phyloP scores from a whole-genome alignment of 148 eudicot species.

The Spergularia bocconei region DNA sequence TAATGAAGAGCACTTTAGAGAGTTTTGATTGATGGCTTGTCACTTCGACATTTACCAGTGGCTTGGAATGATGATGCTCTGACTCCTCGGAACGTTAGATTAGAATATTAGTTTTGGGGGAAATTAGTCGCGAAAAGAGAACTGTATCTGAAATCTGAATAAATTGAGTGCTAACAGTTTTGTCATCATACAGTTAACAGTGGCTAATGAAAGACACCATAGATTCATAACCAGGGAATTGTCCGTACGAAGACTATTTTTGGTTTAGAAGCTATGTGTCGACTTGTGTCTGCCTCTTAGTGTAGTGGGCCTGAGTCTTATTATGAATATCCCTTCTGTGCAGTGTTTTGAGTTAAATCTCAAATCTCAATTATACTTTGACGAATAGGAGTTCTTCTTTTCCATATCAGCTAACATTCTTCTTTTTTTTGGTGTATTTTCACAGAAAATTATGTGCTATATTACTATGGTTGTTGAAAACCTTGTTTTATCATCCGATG shows the following conservation, averaged over 20 bases:
- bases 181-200: no score
- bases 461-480: slow-evolving; percentile 87
- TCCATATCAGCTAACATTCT: slow-evolving; percentile 12
- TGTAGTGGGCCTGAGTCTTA: not conserved
- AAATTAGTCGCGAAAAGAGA: not conserved
- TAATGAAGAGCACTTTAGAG: not conserved
- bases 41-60: not conserved
- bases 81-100: not conserved
- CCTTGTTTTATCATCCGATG: slow-evolving; percentile 78
- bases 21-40: not conserved
- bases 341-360: not conserved
- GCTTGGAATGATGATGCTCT: not conserved
- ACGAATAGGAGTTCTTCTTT: not conserved
- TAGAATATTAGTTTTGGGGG: not conserved
- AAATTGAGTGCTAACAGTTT: no score
- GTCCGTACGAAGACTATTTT: not conserved
- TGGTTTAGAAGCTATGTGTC: not conserved
- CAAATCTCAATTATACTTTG: not conserved
- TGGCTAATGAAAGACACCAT: not conserved
- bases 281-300: not conserved
- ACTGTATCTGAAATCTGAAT: not conserved
- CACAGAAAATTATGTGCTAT: slow-evolving; percentile 92
- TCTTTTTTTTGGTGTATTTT: slow-evolving; percentile 14
- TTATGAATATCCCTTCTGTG: not conserved
- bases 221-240: not conserved